A percentile compares a stretch with the other conserved stretches of the same genome.
Conservation (phyloP, 2,329 filamentous ascomycete species). For the Pseudogymnoascus sp. region DNA sequence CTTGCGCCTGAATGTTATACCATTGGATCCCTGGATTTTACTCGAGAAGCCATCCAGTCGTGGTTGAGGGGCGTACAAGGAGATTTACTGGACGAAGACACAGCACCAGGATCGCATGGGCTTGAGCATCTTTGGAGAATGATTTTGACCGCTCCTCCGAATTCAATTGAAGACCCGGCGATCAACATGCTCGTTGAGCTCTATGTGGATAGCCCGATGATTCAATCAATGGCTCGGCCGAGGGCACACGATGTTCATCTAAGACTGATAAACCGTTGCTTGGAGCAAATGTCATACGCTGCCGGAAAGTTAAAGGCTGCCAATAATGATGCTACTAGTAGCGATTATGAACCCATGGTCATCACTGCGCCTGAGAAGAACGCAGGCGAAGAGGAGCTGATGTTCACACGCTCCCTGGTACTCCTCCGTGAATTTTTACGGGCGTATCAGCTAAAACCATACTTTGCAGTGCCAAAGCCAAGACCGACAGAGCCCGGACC, state of each 20-base stretch:
- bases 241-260: constrained; percentile 56
- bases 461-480: constrained; percentile 52
- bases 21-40: constrained; percentile 54
- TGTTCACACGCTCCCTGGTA: constrained; percentile 62
- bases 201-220: constrained; percentile 56
- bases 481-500: constrained; percentile 22
- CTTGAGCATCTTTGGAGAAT: constrained; percentile 78
- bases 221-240: constrained; percentile 42
- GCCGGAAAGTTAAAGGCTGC: constrained; percentile 50
- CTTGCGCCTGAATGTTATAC: constrained; percentile 54
- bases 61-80: constrained; percentile 39
- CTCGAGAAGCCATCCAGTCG: constrained; percentile 44
- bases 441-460: constrained; percentile 54
- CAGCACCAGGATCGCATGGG: constrained; percentile 45
- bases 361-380: constrained; percentile 43
- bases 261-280: constrained; percentile 64
- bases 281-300: constrained; percentile 60
- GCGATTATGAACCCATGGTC: constrained; percentile 47
- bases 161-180: constrained; percentile 59
- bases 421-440: constrained; percentile 62
- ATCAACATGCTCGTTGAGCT: constrained; percentile 66
- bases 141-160: constrained; percentile 59
- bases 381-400: constrained; percentile 47
- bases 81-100: constrained; percentile 44
- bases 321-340: constrained; percentile 35